Percentiles rank a stretch among this genome's conserved stretches.
These are phyloP conservation scores for Blastocystis sp. DNA, from an alignment of 352 stramenopile species.

Conservation along the genomic window DNA sequence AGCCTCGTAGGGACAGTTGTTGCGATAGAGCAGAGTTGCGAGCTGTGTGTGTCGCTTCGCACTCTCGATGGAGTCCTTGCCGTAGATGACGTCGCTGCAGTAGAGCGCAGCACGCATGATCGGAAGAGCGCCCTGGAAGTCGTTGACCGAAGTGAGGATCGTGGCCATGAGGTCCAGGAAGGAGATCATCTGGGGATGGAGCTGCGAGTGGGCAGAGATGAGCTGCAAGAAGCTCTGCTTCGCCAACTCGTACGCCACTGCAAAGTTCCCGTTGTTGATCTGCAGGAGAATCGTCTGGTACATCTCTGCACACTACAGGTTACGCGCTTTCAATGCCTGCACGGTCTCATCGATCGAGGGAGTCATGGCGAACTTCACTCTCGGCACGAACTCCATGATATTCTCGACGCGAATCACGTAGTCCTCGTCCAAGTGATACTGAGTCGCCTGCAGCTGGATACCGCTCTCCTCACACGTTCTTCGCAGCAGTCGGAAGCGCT, in stretches of 20 bases:
- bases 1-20: not conserved
- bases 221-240: conserved; percentile 19
- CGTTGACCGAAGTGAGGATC: conserved; percentile 1
- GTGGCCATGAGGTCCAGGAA: conserved; percentile 4
- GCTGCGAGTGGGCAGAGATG: conserved; percentile 8
- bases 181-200: conserved; percentile 15
- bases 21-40: not conserved
- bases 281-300: not conserved
- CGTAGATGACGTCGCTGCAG: conserved; percentile 17
- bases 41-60: conserved; percentile 29
- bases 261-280: not conserved
- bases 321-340: not conserved
- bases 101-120: conserved; percentile 4
- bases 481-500: conserved; percentile 15
- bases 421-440: not conserved
- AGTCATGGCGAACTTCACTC: conserved; percentile 35
- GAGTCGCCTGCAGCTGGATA: not conserved
- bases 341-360: conserved; percentile 12
- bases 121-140: not conserved
- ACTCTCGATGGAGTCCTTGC: conserved; percentile 15
- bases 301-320: conserved; percentile 19
- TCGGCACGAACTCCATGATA: conserved; percentile 42
- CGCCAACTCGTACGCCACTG: conserved; percentile 30
- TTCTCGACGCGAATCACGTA: conserved; percentile 44
- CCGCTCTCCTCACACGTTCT: conserved; percentile 13